phyloP scores from a whole-genome alignment of 306 rosid genomes.

The Purshia tridentata region DNA sequence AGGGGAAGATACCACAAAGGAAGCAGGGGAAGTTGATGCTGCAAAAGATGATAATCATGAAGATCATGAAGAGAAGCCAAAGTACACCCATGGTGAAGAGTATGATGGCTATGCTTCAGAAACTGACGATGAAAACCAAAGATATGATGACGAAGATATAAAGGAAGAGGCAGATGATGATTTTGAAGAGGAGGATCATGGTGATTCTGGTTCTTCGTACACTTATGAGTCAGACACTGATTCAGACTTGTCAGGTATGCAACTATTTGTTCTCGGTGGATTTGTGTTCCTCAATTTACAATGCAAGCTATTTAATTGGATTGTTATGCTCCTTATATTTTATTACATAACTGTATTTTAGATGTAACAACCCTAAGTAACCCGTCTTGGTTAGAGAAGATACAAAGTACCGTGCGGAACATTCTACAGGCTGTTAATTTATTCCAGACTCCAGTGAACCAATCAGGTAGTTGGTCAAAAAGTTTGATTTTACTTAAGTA shows the following conservation, averaged over 20 bases:
- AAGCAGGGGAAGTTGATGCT: conserved; percentile 44
- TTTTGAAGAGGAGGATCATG: conserved; percentile 51
- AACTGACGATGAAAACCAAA: conserved; percentile 64
- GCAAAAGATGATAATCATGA: conserved; percentile 40
- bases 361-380: conserved; percentile 51
- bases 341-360: conserved; percentile 22
- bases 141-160: conserved; percentile 48
- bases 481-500: conserved; percentile 15
- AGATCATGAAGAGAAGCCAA: conserved; percentile 39
- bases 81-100: conserved; percentile 49
- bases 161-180: conserved; percentile 63
- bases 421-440: conserved; percentile 68
- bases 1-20: conserved; percentile 58
- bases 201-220: conserved; percentile 60
- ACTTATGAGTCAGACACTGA: conserved; percentile 54
- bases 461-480: conserved; percentile 55
- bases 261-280: conserved; percentile 19
- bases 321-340: background rate
- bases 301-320: conserved; percentile 1
- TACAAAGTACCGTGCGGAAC: conserved; percentile 66
- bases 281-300: conserved; percentile 17
- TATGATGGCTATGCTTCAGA: conserved; percentile 79
- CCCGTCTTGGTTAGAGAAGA: conserved; percentile 87
- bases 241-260: conserved; percentile 71
- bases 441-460: conserved; percentile 89